These are phyloP conservation scores for Leonotis leonurus DNA, from an alignment of 257 asterid species.

Conservation along the genomic window DNA sequence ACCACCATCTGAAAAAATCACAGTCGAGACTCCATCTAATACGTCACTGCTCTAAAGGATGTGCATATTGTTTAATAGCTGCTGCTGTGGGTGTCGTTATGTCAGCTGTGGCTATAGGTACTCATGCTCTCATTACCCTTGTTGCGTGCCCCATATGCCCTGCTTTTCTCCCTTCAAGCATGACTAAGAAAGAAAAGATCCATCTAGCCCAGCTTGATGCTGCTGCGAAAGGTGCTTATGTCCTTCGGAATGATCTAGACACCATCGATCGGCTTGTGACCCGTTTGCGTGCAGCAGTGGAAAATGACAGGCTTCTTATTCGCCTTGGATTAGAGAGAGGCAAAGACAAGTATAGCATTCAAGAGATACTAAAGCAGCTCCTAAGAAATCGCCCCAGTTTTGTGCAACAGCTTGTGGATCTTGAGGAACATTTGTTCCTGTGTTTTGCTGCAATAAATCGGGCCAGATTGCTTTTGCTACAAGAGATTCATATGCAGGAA, in stretches of 20 bases:
- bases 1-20: constrained; percentile 44
- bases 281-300: constrained; percentile 48
- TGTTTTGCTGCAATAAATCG: constrained; percentile 73
- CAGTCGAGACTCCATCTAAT: constrained; percentile 36
- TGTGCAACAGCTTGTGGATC: constrained; percentile 57
- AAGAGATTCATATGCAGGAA: constrained; percentile 32
- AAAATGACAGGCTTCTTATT: constrained; percentile 47
- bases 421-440: constrained; percentile 79
- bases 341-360: constrained; percentile 51
- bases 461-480: constrained; percentile 59
- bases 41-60: constrained; percentile 45
- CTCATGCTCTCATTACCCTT: constrained; percentile 55
- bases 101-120: constrained; percentile 58
- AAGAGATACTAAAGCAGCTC: constrained; percentile 72
- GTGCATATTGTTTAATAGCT: constrained; percentile 47
- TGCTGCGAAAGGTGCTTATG: constrained; percentile 69
- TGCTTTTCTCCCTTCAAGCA: constrained; percentile 24
- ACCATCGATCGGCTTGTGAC: constrained; percentile 70
- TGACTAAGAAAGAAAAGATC: constrained; percentile 42
- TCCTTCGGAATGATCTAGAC: constrained; percentile 69
- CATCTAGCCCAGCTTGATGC: constrained; percentile 69
- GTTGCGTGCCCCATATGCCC: constrained; percentile 36
- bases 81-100: constrained; percentile 50
- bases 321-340: constrained; percentile 68
- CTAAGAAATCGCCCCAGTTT: constrained; percentile 45